Conservation (phyloP, 441 rosid species). For the Erodium moschatum region DNA sequence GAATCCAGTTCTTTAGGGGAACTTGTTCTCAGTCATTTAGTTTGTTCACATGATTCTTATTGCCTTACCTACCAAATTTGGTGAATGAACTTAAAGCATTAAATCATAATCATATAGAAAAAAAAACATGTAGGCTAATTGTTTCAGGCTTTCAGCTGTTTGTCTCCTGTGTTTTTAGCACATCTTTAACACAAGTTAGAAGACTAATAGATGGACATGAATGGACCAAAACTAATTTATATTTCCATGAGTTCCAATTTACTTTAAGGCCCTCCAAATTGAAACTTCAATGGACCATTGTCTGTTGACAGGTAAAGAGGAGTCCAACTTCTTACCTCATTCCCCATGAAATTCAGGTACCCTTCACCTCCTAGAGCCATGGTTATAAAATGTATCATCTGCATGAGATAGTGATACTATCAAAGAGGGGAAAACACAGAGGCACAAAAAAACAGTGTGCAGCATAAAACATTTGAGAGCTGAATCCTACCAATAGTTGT, state of each 20-base stretch:
- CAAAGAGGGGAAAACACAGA: slow-evolving; percentile 11
- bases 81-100: neutral
- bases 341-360: slow-evolving; percentile 82
- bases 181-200: slow-evolving; percentile 4
- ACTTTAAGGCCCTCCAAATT: neutral
- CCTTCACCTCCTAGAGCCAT: slow-evolving; percentile 88
- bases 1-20: neutral
- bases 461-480: slow-evolving; percentile 4
- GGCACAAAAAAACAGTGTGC: neutral
- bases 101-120: neutral
- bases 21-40: slow-evolving; percentile 5
- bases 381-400: slow-evolving; percentile 75
- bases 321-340: slow-evolving; percentile 44
- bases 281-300: neutral
- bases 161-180: neutral
- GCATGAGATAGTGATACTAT: slow-evolving; percentile 21
- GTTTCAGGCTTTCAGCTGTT: slow-evolving; percentile 3
- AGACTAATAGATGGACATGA: slow-evolving; percentile 7
- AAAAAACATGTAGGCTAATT: neutral
- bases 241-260: slow-evolving; percentile 7
- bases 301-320: slow-evolving; percentile 4
- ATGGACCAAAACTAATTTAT: slow-evolving; percentile 5
- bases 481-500: neutral
- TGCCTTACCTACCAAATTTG: neutral
- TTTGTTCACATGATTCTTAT: neutral